phyloP scores from a whole-genome alignment of 257 asterid genomes.

The Fraxinus americana region DNA sequence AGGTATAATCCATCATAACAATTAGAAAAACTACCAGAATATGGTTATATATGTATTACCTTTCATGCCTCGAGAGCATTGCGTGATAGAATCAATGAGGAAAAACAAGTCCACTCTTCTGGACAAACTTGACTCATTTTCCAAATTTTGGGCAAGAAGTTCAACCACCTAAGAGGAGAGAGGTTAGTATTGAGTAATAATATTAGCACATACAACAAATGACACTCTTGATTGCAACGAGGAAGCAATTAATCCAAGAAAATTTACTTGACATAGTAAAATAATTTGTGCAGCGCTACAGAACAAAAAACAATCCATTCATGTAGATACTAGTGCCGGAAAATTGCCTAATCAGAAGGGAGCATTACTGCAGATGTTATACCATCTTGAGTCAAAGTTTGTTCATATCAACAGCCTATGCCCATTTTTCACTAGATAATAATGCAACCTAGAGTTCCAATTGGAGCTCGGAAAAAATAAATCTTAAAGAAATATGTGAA shows the following conservation, averaged over 20 bases:
- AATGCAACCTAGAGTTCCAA: slow-evolving; percentile 2
- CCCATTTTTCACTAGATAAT: not conserved
- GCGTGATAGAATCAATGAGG: slow-evolving; percentile 88
- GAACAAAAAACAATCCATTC: not conserved
- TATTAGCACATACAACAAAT: not conserved
- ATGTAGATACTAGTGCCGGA: not conserved
- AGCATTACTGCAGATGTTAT: not conserved
- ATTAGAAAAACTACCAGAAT: slow-evolving; percentile 11
- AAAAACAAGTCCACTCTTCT: slow-evolving; percentile 84
- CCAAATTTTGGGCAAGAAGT: slow-evolving; percentile 53
- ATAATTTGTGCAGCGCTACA: not conserved
- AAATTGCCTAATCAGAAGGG: not conserved
- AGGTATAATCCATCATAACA: slow-evolving; percentile 3
- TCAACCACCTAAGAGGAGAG: slow-evolving; percentile 63
- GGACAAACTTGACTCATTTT: slow-evolving; percentile 64
- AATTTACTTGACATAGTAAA: not conserved
- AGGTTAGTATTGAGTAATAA: not conserved
- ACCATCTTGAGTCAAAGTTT: not conserved
- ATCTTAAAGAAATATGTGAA: not conserved
- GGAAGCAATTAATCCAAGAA: not conserved
- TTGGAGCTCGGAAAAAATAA: not conserved
- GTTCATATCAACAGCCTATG: not conserved
- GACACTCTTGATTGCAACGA: not conserved
- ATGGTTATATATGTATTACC: slow-evolving; percentile 36
- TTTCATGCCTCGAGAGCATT: slow-evolving; percentile 74